Evolutionary conservation across 2,329 filamentous ascomycete genomes (phyloP), one percentile per base, ranked within the genome.

Genomic region (Thielaviopsis populi): DNA sequence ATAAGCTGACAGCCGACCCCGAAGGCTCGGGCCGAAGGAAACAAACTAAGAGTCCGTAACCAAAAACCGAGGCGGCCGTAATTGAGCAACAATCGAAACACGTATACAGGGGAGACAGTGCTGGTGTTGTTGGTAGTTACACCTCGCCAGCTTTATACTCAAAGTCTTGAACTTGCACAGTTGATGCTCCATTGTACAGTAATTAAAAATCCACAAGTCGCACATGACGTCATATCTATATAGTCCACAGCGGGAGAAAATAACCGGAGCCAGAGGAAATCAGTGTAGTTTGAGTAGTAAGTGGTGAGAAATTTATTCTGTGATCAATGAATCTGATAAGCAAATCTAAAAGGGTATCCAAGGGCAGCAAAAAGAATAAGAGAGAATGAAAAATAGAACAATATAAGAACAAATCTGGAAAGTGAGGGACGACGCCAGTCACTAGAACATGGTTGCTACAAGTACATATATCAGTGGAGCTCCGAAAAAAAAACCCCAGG

Each of bases 271-370:
- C n/a, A 37, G n/a, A 27, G 19, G 1, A 24, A 19, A 61, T 17
- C 2, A 54, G 24, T 46, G 61, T 33, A 37, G 8, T 42, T 13
- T 59, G 27, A 24, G 24, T 37, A 27, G 43, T 53, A 33, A 61
- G 37, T 8, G 19, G 22, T 46, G 22, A 43, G 48, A 24, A 17
- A 41, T 17, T 13, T 60, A 42, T 60, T 41, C n/a, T 61, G 42
- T 30, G 41, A 42, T 42, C 40, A 61, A 19, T 46, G 41, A 61
- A 61, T 46, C 42, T 19, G 59, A 30, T 46, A 27, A 42, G 37
- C 19, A 59, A 42, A 43, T 56, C 37, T 63, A 59, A 63, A 58
- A 50, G 62, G 62, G 62, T 63, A 63, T 63, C 63, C 59, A 64
- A 30, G 22, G 56, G 56, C 27, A 60, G 41, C 59, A 64, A 48